Evolutionary conservation across 805 yeast genomes (phyloP), one percentile per base, ranked within the genome.

Genomic region (Cyberlindnera lachancei): DNA sequence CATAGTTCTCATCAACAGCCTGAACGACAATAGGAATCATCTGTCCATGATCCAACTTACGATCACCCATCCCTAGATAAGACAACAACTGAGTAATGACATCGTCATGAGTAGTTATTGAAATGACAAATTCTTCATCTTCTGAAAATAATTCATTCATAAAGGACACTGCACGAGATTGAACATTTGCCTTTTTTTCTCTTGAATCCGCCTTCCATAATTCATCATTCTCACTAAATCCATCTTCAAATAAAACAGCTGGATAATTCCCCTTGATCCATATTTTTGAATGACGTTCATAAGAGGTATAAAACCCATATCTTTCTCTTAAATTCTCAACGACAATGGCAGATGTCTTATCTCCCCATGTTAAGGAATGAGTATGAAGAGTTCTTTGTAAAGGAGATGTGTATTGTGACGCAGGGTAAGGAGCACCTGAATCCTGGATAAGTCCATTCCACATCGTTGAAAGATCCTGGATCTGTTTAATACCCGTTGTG

Each of bases 361-460:
- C 15, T 12, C 42, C 38, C 42, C 42, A 38, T 8, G 42, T 38
- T 4, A 31, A 14, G 14, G 22, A 15, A 29, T 28, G 29, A 20
- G 41, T 37, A 14, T 38, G 42, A 11, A 35, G 28, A 11, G 42
- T 32, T 28, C 42, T 33, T 15, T 31, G 34, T 23, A 38, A 21
- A 12, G 42, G 42, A 17, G 35, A 34, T n/a, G 25, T 28, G 24
- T 38, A 38, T 19, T 18, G 35, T 15, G 30, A 23, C 7, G 31
- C 23, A 7, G 38, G 36, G n/a, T 16, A 10, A 15, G 33, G 36
- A 24, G 29, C 24, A 11, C 38, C 38, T 17, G 25, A 31, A 10
- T 11, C n/a, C 4, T 13, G 6, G 11, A 38, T 32, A 7, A 27
- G 35, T 4, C 15, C 15, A 4, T 18, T 5, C 38, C 41, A 37